These are phyloP conservation scores for Fraxinus quadrangulata DNA, from an alignment of 257 asterid species.

Conservation along the genomic window DNA sequence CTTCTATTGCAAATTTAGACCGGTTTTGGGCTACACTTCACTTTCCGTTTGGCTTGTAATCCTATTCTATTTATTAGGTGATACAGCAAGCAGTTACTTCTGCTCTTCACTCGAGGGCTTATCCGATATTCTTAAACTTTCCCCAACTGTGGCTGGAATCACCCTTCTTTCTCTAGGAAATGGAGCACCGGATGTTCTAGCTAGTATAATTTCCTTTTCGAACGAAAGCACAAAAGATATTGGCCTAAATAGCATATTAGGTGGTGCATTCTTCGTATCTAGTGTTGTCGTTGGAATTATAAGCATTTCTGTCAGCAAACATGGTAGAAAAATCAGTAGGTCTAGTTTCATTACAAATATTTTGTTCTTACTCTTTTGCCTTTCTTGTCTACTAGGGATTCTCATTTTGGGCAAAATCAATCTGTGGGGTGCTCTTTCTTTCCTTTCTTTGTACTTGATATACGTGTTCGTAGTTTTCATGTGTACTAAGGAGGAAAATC, in stretches of 20 bases:
- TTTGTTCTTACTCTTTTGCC: slow-evolving; percentile 19
- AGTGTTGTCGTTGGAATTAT: slow-evolving; percentile 26
- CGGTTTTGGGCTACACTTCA: slow-evolving; percentile 22
- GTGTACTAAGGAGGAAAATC: background rate
- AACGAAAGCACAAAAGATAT: slow-evolving; percentile 23
- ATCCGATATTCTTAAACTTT: slow-evolving; percentile 27
- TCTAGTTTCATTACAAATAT: slow-evolving; percentile 19
- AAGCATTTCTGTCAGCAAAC: slow-evolving; percentile 18
- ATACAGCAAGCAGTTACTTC: slow-evolving; percentile 41
- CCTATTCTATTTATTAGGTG: slow-evolving; percentile 39
- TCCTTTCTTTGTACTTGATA: slow-evolving; percentile 26
- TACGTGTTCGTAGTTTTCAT: slow-evolving; percentile 17
- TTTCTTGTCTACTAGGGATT: slow-evolving; percentile 25
- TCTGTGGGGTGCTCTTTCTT: slow-evolving; percentile 33
- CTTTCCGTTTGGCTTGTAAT: slow-evolving; percentile 32
- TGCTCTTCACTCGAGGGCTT: slow-evolving; percentile 36
- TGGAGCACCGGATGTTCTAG: slow-evolving; percentile 41
- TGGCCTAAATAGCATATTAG: slow-evolving; percentile 30
- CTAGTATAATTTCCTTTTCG: slow-evolving; percentile 30
- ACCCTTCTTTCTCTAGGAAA: slow-evolving; percentile 43
- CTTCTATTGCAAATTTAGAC: slow-evolving; percentile 36
- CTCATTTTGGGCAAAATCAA: slow-evolving; percentile 29
- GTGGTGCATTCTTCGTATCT: slow-evolving; percentile 27
- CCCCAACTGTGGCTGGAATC: slow-evolving; percentile 37
- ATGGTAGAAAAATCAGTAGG: background rate